Percentiles rank a stretch among this genome's conserved stretches.
phyloP scores from a whole-genome alignment of 2,329 filamentous ascomycete genomes.

The Scedosporium apiospermum region DNA sequence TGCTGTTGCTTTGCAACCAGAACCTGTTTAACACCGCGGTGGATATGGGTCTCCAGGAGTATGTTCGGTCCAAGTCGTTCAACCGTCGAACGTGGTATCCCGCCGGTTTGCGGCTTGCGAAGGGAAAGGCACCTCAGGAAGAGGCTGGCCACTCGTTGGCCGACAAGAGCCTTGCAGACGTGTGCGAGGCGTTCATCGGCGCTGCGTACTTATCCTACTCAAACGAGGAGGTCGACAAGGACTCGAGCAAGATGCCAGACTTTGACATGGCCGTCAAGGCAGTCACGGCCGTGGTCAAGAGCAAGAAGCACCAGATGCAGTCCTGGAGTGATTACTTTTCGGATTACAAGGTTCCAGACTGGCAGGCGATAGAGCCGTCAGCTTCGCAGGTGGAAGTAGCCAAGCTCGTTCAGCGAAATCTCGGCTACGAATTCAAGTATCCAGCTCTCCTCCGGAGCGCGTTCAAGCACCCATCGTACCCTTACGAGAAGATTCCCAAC shows the following conservation, averaged over 20 bases:
- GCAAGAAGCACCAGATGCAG: conserved; percentile 58
- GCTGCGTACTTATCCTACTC: conserved; percentile 56
- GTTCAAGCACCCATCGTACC: conserved; percentile 81
- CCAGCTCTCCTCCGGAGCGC: conserved; percentile 72
- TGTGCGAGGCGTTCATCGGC: conserved; percentile 89
- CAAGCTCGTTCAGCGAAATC: conserved; percentile 47
- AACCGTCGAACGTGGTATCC: conserved; percentile 85
- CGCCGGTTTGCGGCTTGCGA: conserved; percentile 60
- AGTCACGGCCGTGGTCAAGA: conserved; percentile 62
- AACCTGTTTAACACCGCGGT: conserved; percentile 75
- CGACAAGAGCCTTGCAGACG: conserved; percentile 88
- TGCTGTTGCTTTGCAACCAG: conserved; percentile 84
- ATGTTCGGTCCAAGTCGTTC: conserved; percentile 75
- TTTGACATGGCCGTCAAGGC: conserved; percentile 52
- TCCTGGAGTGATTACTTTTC: conserved; percentile 65
- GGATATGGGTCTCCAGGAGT: conserved; percentile 57
- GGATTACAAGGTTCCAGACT: conserved; percentile 59
- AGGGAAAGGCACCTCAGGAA: conserved; percentile 53
- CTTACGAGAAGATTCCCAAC: conserved; percentile 71
- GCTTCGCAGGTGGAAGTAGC: conserved; percentile 62
- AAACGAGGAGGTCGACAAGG: conserved; percentile 17
- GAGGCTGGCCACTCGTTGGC: conserved; percentile 55
- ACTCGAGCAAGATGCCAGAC: conserved; percentile 25
- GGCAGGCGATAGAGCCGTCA: conserved; percentile 54
- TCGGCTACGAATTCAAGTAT: conserved; percentile 58